A percentile compares a stretch with the other conserved stretches of the same genome.
Conservation (phyloP, 75 land plant species). For the Pinus albicaulis region DNA sequence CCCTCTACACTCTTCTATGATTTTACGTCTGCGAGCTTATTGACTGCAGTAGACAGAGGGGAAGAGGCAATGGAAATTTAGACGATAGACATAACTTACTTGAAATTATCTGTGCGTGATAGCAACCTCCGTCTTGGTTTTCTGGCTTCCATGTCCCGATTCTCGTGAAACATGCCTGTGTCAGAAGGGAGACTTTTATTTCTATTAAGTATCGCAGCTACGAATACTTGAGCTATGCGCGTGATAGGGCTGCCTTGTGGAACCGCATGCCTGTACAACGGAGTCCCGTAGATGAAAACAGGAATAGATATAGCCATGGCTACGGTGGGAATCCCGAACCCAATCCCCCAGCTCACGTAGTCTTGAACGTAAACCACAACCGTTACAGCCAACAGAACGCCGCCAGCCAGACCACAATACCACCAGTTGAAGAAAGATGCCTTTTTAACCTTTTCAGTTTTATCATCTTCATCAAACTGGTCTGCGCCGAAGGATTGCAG, state of each 20-base stretch:
- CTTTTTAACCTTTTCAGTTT: conserved; percentile 41
- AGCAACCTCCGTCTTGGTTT: too few relatives aligned
- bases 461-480: conserved; percentile 57
- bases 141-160: too few relatives aligned
- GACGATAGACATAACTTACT: neutral
- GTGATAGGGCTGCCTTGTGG: conserved; percentile 77
- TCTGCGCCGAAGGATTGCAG: conserved; percentile 68
- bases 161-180: too few relatives aligned
- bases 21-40: too few relatives aligned
- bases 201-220: conserved; percentile 61
- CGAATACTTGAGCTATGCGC: conserved; percentile 60
- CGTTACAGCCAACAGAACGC: conserved; percentile 52
- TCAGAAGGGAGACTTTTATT: neutral
- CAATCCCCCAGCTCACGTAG: conserved; percentile 51
- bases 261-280: conserved; percentile 41
- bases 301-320: conserved; percentile 35
- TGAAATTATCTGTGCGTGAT: too few relatives aligned
- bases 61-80: too few relatives aligned
- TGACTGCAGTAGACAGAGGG: too few relatives aligned
- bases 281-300: conserved; percentile 44
- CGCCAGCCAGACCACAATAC: conserved; percentile 42
- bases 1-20: too few relatives aligned
- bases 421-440: conserved; percentile 82
- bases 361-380: conserved; percentile 70
- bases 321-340: conserved; percentile 30